Evolutionary conservation across 1,284 basidiomycete species (phyloP), one percentile per base, ranked within the genome.

Genomic region (Neolentinus lepideus): DNA sequence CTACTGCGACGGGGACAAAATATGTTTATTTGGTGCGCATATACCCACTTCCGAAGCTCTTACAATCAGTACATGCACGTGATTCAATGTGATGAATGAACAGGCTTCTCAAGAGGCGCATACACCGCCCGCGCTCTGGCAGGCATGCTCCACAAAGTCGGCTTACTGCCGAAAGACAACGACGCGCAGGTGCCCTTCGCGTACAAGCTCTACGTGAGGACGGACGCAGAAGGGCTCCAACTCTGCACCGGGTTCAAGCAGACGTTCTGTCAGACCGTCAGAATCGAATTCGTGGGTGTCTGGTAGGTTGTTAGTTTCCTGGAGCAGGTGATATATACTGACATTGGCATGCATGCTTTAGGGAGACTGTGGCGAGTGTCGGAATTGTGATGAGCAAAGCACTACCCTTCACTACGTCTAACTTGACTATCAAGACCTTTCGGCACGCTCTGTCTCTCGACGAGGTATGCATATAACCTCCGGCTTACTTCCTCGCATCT

Each of bases 61-160:
- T 26, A 26, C n/a, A 4, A n/a, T n/a, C n/a, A n/a, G n/a, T n/a
- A n/a, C n/a, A n/a, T n/a, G n/a, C n/a, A n/a, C 14, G 22, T 36
- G 25, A 48, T 19, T 9, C 46, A 21, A 6, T 12, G 29, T 31
- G 29, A 31, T 3, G 2, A 16, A 21, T 46, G 43, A 10, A 46
- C 55, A 84, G 84, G 86, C 0, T 90, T 90, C 63, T 88, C 85
- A 53, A 78, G 88, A 27, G 88, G 88, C 1, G 85, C 89, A 12
- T 90, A 90, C 62, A 89, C 85, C 2, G 88, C 88, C 27, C 75
- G 88, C 36, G 85, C 86, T 9, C 71, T 91, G 24, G 88, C 82
- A 29, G 88, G 88, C 12, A 78, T 86, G 68, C 66, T 83, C 22
- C 60, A 70, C 58, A 84, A 75, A 51, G 63, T 85, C 52, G 85